Percentiles rank a stretch among this genome's conserved stretches.
These are phyloP conservation scores for Saccharomycopsis crataegensis DNA, from an alignment of 1,139 yeast species.

Conservation along the genomic window DNA sequence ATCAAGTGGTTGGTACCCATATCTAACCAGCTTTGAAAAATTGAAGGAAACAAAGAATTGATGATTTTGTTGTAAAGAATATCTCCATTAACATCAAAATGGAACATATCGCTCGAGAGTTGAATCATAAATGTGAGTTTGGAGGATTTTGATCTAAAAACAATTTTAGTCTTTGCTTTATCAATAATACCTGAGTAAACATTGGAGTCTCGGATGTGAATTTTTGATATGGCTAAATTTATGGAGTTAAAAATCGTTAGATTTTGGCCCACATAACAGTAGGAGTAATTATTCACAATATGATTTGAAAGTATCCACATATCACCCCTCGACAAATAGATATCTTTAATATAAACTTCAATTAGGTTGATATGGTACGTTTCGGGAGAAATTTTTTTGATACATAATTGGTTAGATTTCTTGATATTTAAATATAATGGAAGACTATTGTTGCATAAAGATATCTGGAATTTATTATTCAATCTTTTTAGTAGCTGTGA, in stretches of 20 bases:
- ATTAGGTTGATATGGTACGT: slow-evolving; percentile 69
- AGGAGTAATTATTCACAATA: slow-evolving; percentile 10
- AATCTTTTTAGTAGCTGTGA: slow-evolving; percentile 29
- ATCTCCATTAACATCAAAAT: slow-evolving; percentile 94
- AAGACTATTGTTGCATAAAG: slow-evolving; percentile 57
- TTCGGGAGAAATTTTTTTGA: slow-evolving; percentile 42
- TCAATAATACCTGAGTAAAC: slow-evolving; percentile 53
- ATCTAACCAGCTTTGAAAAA: slow-evolving; percentile 82
- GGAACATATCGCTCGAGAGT: slow-evolving; percentile 95
- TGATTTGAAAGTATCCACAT: slow-evolving; percentile 73
- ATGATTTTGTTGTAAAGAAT: slow-evolving; percentile 88
- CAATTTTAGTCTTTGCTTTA: slow-evolving; percentile 67
- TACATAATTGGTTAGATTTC: slow-evolving; percentile 53
- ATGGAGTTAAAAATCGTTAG: slow-evolving; percentile 56
- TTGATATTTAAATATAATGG: slow-evolving; percentile 59
- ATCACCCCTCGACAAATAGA: slow-evolving; percentile 79
- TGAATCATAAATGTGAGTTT: slow-evolving; percentile 77
- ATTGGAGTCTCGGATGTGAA: slow-evolving; percentile 65
- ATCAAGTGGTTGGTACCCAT: slow-evolving; percentile 85
- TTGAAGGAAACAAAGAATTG: slow-evolving; percentile 82
- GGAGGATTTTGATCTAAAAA: slow-evolving; percentile 88
- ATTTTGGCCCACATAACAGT: slow-evolving; percentile 42
- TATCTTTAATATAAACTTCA: slow-evolving; percentile 76
- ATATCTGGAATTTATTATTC: slow-evolving; percentile 34
- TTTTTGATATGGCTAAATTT: slow-evolving; percentile 56